Percentiles rank a stretch among this genome's conserved stretches.
Conservation (phyloP, 495 filamentous ascomycete species). For the Annulohypoxylon nitens region DNA sequence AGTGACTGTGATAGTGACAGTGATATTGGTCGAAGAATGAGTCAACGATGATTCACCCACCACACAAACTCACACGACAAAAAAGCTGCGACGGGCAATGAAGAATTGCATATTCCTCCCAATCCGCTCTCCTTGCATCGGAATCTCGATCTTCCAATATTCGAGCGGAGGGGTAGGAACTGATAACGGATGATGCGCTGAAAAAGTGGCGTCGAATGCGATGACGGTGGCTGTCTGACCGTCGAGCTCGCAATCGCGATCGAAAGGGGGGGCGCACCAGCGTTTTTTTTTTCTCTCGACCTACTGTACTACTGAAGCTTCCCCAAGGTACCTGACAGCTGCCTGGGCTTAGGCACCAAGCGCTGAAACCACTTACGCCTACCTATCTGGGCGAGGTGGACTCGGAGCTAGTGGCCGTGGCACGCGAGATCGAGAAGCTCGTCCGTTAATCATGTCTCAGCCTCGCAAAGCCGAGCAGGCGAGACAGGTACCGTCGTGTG, state of each 20-base stretch:
- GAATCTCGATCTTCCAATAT: conserved; percentile 26
- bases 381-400: not conserved
- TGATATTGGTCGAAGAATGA: conserved; percentile 1
- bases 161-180: not conserved
- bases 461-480: not conserved
- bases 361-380: conserved; percentile 16
- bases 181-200: conserved; percentile 17
- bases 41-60: not conserved
- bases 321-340: not conserved
- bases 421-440: conserved; percentile 29
- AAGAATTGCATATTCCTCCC: conserved; percentile 13
- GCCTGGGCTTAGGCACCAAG: not conserved
- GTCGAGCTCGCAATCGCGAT: conserved; percentile 20
- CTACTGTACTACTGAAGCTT: not conserved
- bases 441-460: conserved; percentile 18
- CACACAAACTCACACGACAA: not conserved
- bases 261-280: not conserved
- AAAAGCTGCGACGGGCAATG: conserved; percentile 4
- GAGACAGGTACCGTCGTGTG: conserved; percentile 12
- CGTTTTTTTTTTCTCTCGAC: not conserved
- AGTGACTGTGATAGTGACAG: not conserved
- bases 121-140: conserved; percentile 11
- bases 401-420: conserved; percentile 9
- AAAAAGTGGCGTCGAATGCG: conserved; percentile 33
- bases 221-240: conserved; percentile 33